A percentile compares a stretch with the other conserved stretches of the same genome.
Evolutionary conservation across 2,329 filamentous ascomycete genomes (phyloP).

Genomic region (Ophiostoma tasmaniense): DNA sequence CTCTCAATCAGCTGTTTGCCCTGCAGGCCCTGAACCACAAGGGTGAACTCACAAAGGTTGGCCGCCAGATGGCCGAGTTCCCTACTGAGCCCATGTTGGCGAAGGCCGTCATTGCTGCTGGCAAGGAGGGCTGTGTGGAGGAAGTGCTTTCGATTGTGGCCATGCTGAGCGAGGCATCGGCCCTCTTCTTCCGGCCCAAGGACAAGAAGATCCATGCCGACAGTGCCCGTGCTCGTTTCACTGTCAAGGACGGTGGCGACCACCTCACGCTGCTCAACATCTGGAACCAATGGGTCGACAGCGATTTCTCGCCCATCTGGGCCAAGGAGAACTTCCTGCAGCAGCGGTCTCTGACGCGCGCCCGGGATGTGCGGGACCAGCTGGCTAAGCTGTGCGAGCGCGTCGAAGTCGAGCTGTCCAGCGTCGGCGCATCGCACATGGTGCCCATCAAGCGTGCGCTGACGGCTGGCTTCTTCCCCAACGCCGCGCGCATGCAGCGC

Average conservation of each 20-base stretch:
- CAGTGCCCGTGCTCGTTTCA: constrained; percentile 80
- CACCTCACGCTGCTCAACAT: constrained; percentile 83
- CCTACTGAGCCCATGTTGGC: constrained; percentile 71
- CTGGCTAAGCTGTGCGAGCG: constrained; percentile 86
- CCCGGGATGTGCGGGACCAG: constrained; percentile 86
- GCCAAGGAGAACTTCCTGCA: constrained; percentile 88
- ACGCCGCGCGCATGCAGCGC: constrained; percentile 74
- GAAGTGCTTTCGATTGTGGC: constrained; percentile 90
- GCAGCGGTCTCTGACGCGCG: constrained; percentile 78
- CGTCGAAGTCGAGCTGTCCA: constrained; percentile 70
- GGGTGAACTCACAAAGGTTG: constrained; percentile 82
- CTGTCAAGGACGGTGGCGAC: constrained; percentile 82
- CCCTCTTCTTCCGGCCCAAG: constrained; percentile 89
- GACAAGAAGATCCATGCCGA: constrained; percentile 97
- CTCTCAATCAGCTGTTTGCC: constrained; percentile 84
- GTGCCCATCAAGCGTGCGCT: constrained; percentile 79
- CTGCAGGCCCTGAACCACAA: constrained; percentile 81
- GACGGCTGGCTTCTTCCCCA: constrained; percentile 88
- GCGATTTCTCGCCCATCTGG: constrained; percentile 82
- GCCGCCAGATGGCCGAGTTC: constrained; percentile 80
- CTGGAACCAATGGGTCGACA: constrained; percentile 92
- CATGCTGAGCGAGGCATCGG: constrained; percentile 81
- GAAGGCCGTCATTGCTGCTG: constrained; percentile 78
- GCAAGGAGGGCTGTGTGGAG: constrained; percentile 85
- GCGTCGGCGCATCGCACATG: constrained; percentile 61